phyloP scores from a whole-genome alignment of 495 filamentous ascomycete genomes.

The Choiromyces venosus region DNA sequence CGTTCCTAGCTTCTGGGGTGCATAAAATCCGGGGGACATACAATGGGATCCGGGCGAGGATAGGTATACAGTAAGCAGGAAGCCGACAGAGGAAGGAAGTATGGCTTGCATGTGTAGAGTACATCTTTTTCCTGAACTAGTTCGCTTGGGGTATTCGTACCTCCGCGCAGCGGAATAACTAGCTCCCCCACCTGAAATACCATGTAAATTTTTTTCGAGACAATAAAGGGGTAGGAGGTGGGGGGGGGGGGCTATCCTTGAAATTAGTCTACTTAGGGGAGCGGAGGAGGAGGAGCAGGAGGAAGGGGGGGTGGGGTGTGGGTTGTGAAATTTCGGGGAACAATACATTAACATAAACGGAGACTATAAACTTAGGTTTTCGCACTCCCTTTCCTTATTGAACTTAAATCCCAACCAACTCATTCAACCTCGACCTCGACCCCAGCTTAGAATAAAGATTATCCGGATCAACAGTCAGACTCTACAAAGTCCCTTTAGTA shows the following conservation, averaged over 20 bases:
- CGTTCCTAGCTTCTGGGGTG: background rate
- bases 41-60: background rate
- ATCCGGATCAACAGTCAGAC: slow-evolving; percentile 3
- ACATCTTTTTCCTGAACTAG: background rate
- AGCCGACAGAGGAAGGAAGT: background rate
- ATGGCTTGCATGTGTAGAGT: background rate
- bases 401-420: background rate
- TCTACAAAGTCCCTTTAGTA: slow-evolving; percentile 9
- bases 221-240: background rate
- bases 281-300: background rate
- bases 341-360: background rate
- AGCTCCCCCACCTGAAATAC: background rate
- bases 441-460: background rate
- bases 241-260: no score
- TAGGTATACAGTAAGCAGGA: background rate
- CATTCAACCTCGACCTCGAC: background rate
- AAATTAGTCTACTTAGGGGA: no score
- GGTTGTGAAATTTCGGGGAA: background rate
- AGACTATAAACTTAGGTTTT: background rate
- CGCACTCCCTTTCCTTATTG: background rate
- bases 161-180: background rate
- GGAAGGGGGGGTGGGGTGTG: background rate
- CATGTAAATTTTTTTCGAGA: background rate
- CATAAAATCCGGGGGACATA: background rate
- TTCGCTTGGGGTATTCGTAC: background rate